Conservation (phyloP, 306 rosid species). For the Canavalia gladiata region DNA sequence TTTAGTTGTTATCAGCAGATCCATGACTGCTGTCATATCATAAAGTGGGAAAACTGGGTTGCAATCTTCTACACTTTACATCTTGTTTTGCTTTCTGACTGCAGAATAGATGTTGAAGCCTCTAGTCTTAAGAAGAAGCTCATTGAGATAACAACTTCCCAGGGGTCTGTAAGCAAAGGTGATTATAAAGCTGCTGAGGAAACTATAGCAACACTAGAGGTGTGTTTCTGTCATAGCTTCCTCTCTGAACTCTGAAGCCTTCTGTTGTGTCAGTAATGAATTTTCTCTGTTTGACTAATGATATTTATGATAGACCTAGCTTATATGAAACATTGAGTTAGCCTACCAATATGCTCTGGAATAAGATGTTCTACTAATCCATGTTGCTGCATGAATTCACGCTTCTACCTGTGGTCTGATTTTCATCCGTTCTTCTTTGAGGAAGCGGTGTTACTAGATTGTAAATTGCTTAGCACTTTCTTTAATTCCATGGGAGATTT, state of each 20-base stretch:
- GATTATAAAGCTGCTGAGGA: constrained; percentile 63
- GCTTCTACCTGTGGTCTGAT: constrained; percentile 16
- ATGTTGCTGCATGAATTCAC: background rate
- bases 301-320: constrained; percentile 19
- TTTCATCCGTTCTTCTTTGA: background rate
- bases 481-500: constrained; percentile 39
- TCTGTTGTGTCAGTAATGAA: constrained; percentile 15
- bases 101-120: constrained; percentile 87
- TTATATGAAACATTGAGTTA: constrained; percentile 12
- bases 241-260: constrained; percentile 12
- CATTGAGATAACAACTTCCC: constrained; percentile 61
- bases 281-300: constrained; percentile 25
- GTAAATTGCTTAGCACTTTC: constrained; percentile 1
- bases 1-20: constrained; percentile 22
- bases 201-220: constrained; percentile 82
- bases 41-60: constrained; percentile 31
- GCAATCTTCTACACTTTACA: constrained; percentile 25
- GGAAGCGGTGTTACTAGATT: background rate
- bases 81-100: constrained; percentile 52
- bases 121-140: constrained; percentile 77
- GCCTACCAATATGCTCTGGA: constrained; percentile 16
- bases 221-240: constrained; percentile 42
- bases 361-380: constrained; percentile 32
- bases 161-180: constrained; percentile 59
- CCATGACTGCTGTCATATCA: constrained; percentile 32